Conservation (phyloP, 495 filamentous ascomycete genomes). For the Aspergillus sclerotiicarbonarius region DNA sequence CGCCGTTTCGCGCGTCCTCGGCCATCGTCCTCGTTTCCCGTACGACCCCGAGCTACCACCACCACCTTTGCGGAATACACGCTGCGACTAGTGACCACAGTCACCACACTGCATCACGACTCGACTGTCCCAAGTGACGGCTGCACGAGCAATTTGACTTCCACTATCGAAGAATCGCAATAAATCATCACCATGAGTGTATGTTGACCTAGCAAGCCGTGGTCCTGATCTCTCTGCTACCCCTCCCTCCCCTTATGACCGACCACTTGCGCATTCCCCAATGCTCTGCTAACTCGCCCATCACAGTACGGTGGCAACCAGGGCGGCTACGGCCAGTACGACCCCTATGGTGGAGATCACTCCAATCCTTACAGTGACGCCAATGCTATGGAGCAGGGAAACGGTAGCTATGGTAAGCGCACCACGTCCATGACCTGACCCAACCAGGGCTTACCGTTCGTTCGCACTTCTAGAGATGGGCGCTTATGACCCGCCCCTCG, state of each 20-base stretch:
- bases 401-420: slow-evolving; percentile 41
- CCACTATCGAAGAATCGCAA: not conserved
- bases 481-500: slow-evolving; percentile 35
- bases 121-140: not conserved
- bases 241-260: slow-evolving; percentile 8
- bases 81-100: not conserved
- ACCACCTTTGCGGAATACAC: slow-evolving; percentile 4
- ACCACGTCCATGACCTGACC: slow-evolving; percentile 1
- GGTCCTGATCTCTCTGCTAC: not conserved
- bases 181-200: slow-evolving; percentile 34
- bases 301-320: slow-evolving; percentile 32
- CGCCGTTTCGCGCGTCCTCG: not conserved
- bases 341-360: slow-evolving; percentile 53
- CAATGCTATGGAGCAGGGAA: slow-evolving; percentile 42
- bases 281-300: slow-evolving; percentile 22
- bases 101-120: not conserved
- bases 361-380: slow-evolving; percentile 41
- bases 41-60: slow-evolving; percentile 15
- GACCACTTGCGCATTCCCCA: slow-evolving; percentile 7
- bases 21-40: slow-evolving; percentile 4
- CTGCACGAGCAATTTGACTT: not conserved
- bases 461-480: slow-evolving; percentile 7
- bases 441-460: not conserved
- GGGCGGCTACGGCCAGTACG: slow-evolving; percentile 60
- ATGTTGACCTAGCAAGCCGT: slow-evolving; percentile 17